Evolutionary conservation across 805 yeast genomes (phyloP).

Genomic region (Candida cerambycidarum): DNA sequence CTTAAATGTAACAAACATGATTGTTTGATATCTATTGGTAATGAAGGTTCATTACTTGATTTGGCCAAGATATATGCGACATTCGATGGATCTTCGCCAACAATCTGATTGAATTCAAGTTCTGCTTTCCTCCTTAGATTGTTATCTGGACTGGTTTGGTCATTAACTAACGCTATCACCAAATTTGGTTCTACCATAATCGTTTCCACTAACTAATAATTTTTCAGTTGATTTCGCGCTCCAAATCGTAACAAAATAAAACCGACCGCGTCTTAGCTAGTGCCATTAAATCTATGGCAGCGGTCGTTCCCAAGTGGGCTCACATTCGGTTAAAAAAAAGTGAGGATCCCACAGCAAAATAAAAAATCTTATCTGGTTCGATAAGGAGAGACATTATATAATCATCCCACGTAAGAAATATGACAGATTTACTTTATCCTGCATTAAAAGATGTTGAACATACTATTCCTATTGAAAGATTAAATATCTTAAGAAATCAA

Average conservation of each 20-base stretch:
- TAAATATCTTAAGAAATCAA: conserved; percentile 72
- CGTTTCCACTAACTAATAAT: background rate
- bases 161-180: conserved; percentile 9
- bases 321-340: background rate
- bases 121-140: conserved; percentile 53
- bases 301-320: too few species aligned
- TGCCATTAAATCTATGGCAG: too few species aligned
- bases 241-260: too few species aligned
- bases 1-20: conserved; percentile 66
- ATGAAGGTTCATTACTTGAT: conserved; percentile 30
- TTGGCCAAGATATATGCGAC: conserved; percentile 43
- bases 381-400: background rate
- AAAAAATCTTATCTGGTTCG: background rate
- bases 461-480: conserved; percentile 71
- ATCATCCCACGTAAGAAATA: background rate
- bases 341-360: conserved; percentile 5
- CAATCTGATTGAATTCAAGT: conserved; percentile 39
- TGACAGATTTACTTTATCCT: conserved; percentile 26
- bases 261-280: background rate
- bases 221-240: background rate
- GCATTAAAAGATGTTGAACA: conserved; percentile 42
- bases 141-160: conserved; percentile 50
- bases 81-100: conserved; percentile 50
- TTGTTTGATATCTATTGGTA: conserved; percentile 49
- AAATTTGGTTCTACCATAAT: background rate